Evolutionary conservation across 345 rosid species (phyloP).

Genomic region (Noccaea caerulescens): DNA sequence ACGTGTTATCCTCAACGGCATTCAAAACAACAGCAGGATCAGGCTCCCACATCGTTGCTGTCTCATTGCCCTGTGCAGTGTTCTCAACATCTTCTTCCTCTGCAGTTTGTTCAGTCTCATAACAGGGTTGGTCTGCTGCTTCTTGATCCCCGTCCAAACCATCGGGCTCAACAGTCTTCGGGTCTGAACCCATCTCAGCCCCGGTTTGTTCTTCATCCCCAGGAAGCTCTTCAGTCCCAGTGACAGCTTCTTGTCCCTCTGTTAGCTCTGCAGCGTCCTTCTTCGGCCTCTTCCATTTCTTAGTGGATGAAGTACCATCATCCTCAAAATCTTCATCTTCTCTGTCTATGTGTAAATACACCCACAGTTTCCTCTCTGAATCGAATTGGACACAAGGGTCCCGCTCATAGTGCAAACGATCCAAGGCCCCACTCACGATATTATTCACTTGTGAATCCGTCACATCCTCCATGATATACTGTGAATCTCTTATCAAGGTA

Average conservation of each 20-base stretch:
- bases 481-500: conserved; percentile 93
- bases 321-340: conserved; percentile 99
- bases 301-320: conserved; percentile 99
- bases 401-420: conserved; percentile 96
- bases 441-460: conserved; percentile 92
- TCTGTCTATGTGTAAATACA: conserved; percentile 89
- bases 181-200: conserved; percentile 69
- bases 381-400: conserved; percentile 99
- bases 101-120: conserved; percentile 54
- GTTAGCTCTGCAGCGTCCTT: conserved; percentile 85
- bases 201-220: conserved; percentile 67
- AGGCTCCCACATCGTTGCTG: conserved; percentile 65
- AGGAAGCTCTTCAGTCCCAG: conserved; percentile 54
- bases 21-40: conserved; percentile 48
- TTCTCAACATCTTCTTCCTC: conserved; percentile 56
- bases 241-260: conserved; percentile 68
- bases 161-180: conserved; percentile 59
- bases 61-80: conserved; percentile 49
- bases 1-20: conserved; percentile 58
- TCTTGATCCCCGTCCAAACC: conserved; percentile 54
- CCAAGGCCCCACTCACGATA: conserved; percentile 98
- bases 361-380: conserved; percentile 96
- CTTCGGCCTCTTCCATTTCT: conserved; percentile 98
- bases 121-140: conserved; percentile 42
- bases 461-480: conserved; percentile 89